Conservation (phyloP, 2,329 filamentous ascomycete genomes). For the Elsinoe perseae region DNA sequence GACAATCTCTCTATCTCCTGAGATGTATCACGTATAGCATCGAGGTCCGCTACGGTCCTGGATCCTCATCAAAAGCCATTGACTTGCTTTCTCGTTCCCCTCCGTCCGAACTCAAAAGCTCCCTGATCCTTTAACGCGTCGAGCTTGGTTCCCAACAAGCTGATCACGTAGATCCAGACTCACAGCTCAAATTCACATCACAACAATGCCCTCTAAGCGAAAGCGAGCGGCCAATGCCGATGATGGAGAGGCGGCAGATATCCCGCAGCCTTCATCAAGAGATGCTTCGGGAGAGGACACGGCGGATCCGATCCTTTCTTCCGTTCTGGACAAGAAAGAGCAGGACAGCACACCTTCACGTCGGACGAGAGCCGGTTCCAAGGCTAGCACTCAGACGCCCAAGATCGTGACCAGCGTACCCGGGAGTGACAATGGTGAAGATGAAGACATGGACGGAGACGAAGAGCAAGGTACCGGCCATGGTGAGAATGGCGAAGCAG, state of each 20-base stretch:
- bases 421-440: conserved; percentile 25
- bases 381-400: not conserved
- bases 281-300: conserved; percentile 78
- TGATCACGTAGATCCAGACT: not conserved
- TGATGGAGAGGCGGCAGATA: conserved; percentile 37
- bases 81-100: not conserved
- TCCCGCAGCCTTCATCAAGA: conserved; percentile 61
- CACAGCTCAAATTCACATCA: conserved; percentile 11
- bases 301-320: conserved; percentile 58
- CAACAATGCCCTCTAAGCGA: conserved; percentile 54
- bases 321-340: conserved; percentile 56
- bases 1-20: not conserved
- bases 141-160: not conserved
- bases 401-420: conserved; percentile 37
- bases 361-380: conserved; percentile 51
- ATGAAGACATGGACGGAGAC: conserved; percentile 22
- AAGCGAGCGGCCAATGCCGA: conserved; percentile 58
- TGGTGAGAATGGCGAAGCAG: conserved; percentile 43
- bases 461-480: conserved; percentile 19
- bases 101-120: not conserved
- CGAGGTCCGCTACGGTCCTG: not conserved
- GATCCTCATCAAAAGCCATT: not conserved
- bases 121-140: conserved; percentile 1
- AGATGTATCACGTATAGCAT: conserved; percentile 6
- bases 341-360: conserved; percentile 56